These are phyloP conservation scores for Globisporangium nodosum DNA, from an alignment of 352 stramenopile species.

Conservation along the genomic window DNA sequence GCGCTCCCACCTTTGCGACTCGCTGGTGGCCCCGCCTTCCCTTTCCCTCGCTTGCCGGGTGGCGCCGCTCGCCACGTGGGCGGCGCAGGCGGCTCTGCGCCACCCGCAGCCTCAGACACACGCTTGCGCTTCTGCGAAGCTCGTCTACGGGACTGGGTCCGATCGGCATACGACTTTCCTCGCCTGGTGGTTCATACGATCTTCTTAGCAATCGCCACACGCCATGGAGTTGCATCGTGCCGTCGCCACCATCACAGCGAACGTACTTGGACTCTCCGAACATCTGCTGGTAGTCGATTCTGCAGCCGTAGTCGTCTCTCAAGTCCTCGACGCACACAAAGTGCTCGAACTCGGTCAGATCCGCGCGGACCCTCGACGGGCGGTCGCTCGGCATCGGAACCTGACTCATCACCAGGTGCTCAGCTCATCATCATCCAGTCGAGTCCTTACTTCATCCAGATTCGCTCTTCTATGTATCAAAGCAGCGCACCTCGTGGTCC, in stretches of 20 bases:
- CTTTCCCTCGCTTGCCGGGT: neutral
- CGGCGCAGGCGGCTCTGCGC: neutral
- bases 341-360: slow-evolving; percentile 56
- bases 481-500: slow-evolving; percentile 44
- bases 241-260: neutral
- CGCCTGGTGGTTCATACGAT: slow-evolving; percentile 10
- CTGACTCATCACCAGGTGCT: neutral
- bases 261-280: slow-evolving; percentile 59
- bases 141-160: slow-evolving; percentile 49
- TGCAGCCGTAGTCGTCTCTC: slow-evolving; percentile 39
- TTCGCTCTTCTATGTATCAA: neutral
- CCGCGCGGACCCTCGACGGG: slow-evolving; percentile 21
- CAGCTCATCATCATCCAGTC: neutral
- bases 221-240: too few relatives aligned
- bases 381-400: slow-evolving; percentile 12
- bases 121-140: slow-evolving; percentile 11
- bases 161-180: slow-evolving; percentile 50
- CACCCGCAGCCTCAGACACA: slow-evolving; percentile 12
- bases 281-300: slow-evolving; percentile 67
- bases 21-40: neutral
- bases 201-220: too few relatives aligned
- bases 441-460: too few relatives aligned
- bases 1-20: slow-evolving; percentile 6
- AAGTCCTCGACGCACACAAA: slow-evolving; percentile 66
- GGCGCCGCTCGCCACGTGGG: slow-evolving; percentile 9